Conservation (phyloP, 163 green algal genomes). For the Chloromonas sp. region DNA sequence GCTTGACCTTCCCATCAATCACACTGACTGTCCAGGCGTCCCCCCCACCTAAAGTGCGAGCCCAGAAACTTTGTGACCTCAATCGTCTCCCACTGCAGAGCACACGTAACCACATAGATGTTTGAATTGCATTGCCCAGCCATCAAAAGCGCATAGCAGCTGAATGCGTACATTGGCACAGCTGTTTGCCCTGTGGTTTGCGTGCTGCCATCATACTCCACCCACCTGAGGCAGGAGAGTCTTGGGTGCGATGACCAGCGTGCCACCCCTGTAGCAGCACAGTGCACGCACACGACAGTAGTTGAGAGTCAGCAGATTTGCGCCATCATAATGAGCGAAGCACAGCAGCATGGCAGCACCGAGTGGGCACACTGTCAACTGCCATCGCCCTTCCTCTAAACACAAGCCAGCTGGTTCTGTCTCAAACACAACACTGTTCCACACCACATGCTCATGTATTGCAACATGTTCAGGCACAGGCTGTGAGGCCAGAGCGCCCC, state of each 20-base stretch:
- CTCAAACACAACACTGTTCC: neutral
- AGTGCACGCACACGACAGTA: neutral
- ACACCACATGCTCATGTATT: neutral
- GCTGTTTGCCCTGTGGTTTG: too few species aligned
- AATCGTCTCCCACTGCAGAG: neutral
- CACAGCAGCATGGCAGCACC: too few species aligned
- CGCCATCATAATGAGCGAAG: too few species aligned
- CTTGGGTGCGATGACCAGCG: neutral
- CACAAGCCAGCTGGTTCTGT: too few species aligned
- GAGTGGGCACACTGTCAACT: too few species aligned
- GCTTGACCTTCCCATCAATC: too few species aligned
- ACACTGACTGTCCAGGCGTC: too few species aligned
- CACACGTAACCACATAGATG: neutral
- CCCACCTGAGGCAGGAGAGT: slow-evolving; percentile 1
- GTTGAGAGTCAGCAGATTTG: neutral
- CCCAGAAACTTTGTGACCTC: neutral
- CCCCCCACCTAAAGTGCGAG: neutral
- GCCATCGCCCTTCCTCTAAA: too few species aligned
- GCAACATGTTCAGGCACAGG: neutral
- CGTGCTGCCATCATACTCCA: neutral
- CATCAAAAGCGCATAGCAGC: neutral
- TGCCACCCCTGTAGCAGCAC: neutral
- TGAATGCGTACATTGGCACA: neutral
- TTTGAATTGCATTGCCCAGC: neutral
- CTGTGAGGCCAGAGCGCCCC: neutral